Evolutionary conservation across 352 stramenopile genomes (phyloP), one percentile per base, ranked within the genome.

Genomic region (Phytophthora pistaciae): DNA sequence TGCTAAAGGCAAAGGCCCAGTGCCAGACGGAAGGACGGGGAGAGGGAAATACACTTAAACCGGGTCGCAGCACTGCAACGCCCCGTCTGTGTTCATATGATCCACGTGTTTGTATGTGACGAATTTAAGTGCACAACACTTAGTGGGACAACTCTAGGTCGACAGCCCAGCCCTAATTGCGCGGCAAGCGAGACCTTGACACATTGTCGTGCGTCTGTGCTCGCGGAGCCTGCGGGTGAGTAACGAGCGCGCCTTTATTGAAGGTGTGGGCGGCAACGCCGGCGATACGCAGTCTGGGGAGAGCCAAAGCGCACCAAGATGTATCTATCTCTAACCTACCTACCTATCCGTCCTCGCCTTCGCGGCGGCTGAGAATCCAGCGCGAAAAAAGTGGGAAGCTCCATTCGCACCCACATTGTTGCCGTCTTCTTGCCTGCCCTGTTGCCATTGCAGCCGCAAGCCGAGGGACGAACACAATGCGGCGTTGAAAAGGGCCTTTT

Each of bases 21-120:
- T 79, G 72, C 72, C 60, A 68, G 72, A 73, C 65, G 67, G 72
- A 33, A 33, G 29, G 3, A 31, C 71, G 68, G 67, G 59, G 54
- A 64, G 66, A 69, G 54, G 64, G 69, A 71, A 61, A 69, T 73
- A 59, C 23, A 42, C 36, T 42, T 42, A 42, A 42, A 42, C 36
- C 36, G 14, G 36, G 36, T 18, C 36, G 36, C 36, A 42, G 9
- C 13, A 16, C 36, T 18, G 36, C 36, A 42, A 42, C 36, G 36
- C 14, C 11, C 36, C 36, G 36, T 42, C 36, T 6, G 36, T 42
- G 36, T 42, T 11, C 36, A 5, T 42, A 42, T 42, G 11, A 42
- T 18, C 14, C 14, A 42, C 29, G 29, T 33, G 36, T 42, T 42
- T 16, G 11, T 42, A 42, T 42, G 36, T 13, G 14, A 18, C 11